phyloP scores from a whole-genome alignment of 129 eudicot species.

The Centaurea solstitialis region DNA sequence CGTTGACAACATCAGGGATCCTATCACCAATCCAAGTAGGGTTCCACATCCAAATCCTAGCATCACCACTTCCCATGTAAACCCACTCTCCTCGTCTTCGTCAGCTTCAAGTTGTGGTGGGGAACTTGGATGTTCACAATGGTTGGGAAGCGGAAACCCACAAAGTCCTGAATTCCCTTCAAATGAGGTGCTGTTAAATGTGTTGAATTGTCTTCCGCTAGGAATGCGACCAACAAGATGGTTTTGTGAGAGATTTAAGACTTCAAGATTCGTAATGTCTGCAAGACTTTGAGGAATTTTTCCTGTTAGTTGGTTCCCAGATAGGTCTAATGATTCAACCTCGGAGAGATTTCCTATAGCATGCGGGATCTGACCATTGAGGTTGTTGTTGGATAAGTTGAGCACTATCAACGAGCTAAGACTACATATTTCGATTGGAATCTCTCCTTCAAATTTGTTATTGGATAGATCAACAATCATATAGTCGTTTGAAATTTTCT shows the following conservation, averaged over 20 bases:
- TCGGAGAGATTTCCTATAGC: conserved; percentile 15
- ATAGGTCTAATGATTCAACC: conserved; percentile 40
- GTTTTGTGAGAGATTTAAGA: conserved; percentile 34
- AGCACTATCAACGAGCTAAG: conserved; percentile 26
- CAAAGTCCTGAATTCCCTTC: background rate
- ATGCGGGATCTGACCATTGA: conserved; percentile 35
- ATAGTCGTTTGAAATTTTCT: background rate
- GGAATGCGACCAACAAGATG: conserved; percentile 11
- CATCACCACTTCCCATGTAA: conserved; percentile 25
- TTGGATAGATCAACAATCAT: conserved; percentile 34
- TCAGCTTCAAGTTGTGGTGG: background rate
- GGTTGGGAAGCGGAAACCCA: background rate
- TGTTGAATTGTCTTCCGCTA: background rate
- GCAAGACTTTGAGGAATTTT: background rate
- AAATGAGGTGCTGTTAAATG: background rate
- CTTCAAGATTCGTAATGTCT: conserved; percentile 8
- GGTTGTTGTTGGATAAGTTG: conserved; percentile 39
- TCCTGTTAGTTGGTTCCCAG: background rate
- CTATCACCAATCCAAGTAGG: conserved; percentile 6
- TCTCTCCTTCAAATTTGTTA: background rate
- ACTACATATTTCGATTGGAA: conserved; percentile 29
- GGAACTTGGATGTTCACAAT: background rate
- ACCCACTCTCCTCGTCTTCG: background rate
- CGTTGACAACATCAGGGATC: conserved; percentile 11
- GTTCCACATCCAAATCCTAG: conserved; percentile 30